Conservation (phyloP, 1,284 basidiomycete species). For the Cryptococcus sp. region DNA sequence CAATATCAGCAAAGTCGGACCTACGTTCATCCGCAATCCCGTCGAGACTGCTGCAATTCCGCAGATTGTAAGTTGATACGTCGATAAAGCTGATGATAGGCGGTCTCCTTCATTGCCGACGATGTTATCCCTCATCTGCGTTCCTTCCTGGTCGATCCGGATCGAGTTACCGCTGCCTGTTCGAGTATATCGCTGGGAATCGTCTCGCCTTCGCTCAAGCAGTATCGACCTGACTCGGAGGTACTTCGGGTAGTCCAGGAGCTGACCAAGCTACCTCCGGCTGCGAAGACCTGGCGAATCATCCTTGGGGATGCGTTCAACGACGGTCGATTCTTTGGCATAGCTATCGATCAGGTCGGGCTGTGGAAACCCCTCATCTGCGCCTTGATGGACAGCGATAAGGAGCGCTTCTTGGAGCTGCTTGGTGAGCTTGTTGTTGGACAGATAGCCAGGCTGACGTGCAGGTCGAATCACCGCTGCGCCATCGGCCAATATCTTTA, state of each 20-base stretch:
- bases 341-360: conserved; percentile 51
- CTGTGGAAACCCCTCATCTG: conserved; percentile 75
- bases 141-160: conserved; percentile 74
- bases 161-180: conserved; percentile 72
- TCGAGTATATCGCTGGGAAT: conserved; percentile 82
- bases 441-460: conserved; percentile 2
- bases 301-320: conserved; percentile 74
- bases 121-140: conserved; percentile 70
- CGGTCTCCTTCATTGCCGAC: conserved; percentile 62
- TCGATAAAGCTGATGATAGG: background rate
- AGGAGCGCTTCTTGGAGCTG: conserved; percentile 76
- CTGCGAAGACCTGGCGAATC: conserved; percentile 78
- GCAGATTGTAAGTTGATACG: conserved; percentile 8
- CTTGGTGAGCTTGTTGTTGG: conserved; percentile 54
- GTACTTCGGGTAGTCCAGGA: conserved; percentile 63
- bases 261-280: conserved; percentile 69
- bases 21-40: conserved; percentile 10
- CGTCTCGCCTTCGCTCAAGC: conserved; percentile 63
- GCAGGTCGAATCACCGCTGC: conserved; percentile 74
- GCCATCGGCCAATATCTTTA: conserved; percentile 92
- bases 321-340: conserved; percentile 80
- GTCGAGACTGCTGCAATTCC: no score
- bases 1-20: conserved; percentile 67
- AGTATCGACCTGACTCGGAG: conserved; percentile 42
- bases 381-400: conserved; percentile 77